Base-by-base conservation (phyloP, 768 basidiomycete genomes). In the Tylopilus rubrobrunneus region DNA sequence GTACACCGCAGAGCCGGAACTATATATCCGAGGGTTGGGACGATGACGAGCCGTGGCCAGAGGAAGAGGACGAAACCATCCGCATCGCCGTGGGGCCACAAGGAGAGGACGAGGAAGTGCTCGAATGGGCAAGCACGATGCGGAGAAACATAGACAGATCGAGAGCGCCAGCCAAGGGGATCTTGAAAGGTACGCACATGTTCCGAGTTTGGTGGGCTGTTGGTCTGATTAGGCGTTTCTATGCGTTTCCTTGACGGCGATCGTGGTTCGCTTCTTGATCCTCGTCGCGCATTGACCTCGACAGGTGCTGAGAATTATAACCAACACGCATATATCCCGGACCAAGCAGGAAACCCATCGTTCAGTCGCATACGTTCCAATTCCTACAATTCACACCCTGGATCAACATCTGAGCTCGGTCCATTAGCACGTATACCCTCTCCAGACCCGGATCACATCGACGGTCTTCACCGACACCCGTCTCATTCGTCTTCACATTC, bases 381-480 rank as follows among this genome's bases (percentile, higher is more conserved):
- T 70, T 96, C 93, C 21, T 89, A 93, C 74, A 82, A 80, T 57
- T 75, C 79, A 21, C 72, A 74, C 50, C 71, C 77, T 5, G 69
- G 66, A 37, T 66, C 70, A 19, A 79, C 75, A 45, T 74, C 77
- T 5, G 82, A 85, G 57, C 74, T 78, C 21, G 90, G 90, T 27
- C 91, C 91, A 6, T 77, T 94, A 40, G 87, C 90, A 29, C 85
- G 82, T 51, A 85, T 94, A 54, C 90, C 91, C 48, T 82, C 86
- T 7, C 86, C 89, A 3, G 89, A 94, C 65, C 88, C 90, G 49
- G 88, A 87, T 66, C 86, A 89, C 58, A 92, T 90, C 59, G 92
- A 89, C 61, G 92, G 87, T n/a, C 78, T 94, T 53, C 87, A 89
- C 58, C 78, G 82, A 64, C 85, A 87, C 65, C 73, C 75, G 36